Conservation (phyloP, 352 stramenopile genomes). For the Saprolegnia parasitica region DNA sequence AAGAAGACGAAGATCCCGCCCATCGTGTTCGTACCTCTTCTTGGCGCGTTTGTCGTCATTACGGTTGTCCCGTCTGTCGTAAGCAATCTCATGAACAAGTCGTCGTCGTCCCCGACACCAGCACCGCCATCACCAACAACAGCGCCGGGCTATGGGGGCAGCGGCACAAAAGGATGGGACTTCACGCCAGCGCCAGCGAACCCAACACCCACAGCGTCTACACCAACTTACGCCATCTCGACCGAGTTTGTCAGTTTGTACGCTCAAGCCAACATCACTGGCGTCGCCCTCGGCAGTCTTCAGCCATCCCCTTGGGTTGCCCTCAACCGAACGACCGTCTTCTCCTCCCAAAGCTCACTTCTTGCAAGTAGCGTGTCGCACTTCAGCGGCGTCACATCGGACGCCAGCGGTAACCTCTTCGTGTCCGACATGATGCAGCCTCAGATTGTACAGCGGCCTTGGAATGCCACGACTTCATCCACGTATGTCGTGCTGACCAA, state of each 20-base stretch:
- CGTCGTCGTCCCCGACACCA: slow-evolving; percentile 4
- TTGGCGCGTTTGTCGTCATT: slow-evolving; percentile 29
- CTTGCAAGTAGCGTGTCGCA: background rate
- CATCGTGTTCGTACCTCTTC: slow-evolving; percentile 27
- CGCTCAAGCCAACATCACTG: slow-evolving; percentile 2
- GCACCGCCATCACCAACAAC: slow-evolving; percentile 7
- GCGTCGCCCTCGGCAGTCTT: background rate
- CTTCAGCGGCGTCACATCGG: background rate
- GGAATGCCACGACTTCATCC: background rate
- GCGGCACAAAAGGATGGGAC: slow-evolving; percentile 7
- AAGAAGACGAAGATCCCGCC: slow-evolving; percentile 27
- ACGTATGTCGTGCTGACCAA: background rate
- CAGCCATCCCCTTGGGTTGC: background rate
- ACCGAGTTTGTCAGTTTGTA: slow-evolving; percentile 2
- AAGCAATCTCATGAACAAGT: slow-evolving; percentile 29
- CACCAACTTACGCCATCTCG: background rate
- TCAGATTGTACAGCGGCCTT: background rate
- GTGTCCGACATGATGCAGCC: background rate
- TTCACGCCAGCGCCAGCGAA: background rate
- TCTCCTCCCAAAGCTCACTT: background rate
- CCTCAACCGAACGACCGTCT: slow-evolving; percentile 3
- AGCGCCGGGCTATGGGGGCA: background rate
- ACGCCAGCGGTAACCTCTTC: slow-evolving; percentile 17
- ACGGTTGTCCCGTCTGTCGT: slow-evolving; percentile 26
- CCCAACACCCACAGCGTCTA: background rate